Percentiles rank a stretch among this genome's conserved stretches.
Evolutionary conservation across 345 rosid species (phyloP).

Genomic region (Citrus glauca): DNA sequence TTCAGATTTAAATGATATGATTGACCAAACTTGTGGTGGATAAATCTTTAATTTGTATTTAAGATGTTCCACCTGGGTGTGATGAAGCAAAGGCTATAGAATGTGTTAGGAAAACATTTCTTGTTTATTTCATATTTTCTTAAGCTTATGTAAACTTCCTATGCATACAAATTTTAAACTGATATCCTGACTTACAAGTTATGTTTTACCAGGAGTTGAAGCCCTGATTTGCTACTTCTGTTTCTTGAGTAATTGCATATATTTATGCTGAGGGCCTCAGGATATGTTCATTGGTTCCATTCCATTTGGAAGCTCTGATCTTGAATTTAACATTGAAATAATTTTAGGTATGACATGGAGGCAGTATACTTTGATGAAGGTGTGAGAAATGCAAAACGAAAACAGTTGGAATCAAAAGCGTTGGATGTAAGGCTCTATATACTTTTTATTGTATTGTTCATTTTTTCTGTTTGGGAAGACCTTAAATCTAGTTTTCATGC

Average conservation of each 20-base stretch:
- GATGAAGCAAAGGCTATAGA: background rate
- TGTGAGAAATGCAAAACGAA: slow-evolving; percentile 57
- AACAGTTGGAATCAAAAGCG: slow-evolving; percentile 53
- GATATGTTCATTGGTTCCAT: background rate
- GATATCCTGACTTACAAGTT: background rate
- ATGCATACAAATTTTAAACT: background rate
- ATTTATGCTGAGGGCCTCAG: background rate
- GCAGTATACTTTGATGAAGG: slow-evolving; percentile 70
- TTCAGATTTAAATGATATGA: background rate
- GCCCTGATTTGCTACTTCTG: background rate
- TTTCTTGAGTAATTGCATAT: background rate
- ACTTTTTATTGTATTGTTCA: background rate
- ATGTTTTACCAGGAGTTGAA: background rate
- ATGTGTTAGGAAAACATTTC: background rate
- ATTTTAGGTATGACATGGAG: slow-evolving; percentile 58
- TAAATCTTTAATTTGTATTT: background rate
- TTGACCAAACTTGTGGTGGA: background rate
- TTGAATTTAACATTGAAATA: slow-evolving; percentile 10
- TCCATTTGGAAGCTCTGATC: slow-evolving; percentile 17
- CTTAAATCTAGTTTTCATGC: background rate
- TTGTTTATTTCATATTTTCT: background rate
- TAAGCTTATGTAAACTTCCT: background rate
- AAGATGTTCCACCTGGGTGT: background rate
- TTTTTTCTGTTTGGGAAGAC: background rate
- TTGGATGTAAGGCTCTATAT: slow-evolving; percentile 48